Conservation (phyloP, 73 alveolate species). For the Effrenium voratum region DNA sequence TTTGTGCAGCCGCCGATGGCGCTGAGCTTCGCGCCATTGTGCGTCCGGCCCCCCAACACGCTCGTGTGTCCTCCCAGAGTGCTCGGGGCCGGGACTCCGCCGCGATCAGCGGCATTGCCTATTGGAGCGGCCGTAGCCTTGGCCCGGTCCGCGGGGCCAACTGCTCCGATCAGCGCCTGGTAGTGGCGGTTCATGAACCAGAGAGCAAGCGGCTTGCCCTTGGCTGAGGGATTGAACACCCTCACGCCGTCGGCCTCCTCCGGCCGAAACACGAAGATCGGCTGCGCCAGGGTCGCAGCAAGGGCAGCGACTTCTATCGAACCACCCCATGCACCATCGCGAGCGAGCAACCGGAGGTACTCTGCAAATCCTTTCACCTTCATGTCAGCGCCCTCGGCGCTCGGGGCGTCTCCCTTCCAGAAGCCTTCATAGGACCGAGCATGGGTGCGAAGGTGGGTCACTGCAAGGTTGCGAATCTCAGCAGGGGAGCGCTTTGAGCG, state of each 20-base stretch:
- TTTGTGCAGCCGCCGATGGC: no score
- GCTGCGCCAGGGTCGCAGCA: background rate
- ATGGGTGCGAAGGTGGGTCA: background rate
- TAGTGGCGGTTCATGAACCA: background rate
- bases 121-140: background rate
- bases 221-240: background rate
- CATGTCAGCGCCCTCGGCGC: background rate
- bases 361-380: background rate
- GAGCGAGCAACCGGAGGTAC: background rate
- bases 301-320: background rate
- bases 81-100: no score
- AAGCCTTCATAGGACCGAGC: background rate
- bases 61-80: no score
- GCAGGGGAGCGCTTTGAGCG: background rate
- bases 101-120: background rate
- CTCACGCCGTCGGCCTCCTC: background rate
- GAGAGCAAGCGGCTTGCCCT: background rate
- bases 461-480: background rate
- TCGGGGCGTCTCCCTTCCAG: background rate
- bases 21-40: no score
- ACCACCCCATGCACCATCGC: background rate
- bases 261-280: background rate
- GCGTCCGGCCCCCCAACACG: no score
- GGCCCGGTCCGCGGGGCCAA: background rate
- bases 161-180: background rate